Evolutionary conservation across 768 basidiomycete genomes (phyloP), one percentile per base, ranked within the genome.

Genomic region (Tylopilus rubrobrunneus): DNA sequence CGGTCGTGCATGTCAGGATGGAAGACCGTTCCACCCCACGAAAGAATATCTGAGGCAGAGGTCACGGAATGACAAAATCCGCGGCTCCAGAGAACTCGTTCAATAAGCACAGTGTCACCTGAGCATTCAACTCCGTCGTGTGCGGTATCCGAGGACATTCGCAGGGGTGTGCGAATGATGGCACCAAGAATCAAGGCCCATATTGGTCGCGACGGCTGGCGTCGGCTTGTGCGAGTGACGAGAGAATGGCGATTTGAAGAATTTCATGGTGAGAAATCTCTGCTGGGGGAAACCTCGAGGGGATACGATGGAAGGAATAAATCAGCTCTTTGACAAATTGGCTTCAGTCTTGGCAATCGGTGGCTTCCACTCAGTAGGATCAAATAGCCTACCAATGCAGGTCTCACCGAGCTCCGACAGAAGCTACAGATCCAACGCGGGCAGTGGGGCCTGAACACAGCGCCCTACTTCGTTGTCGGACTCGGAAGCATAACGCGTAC

Each of bases 41-140:
- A 39, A 1, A 53, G 45, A 1, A 9, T n/a, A 7, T 48, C 48
- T 4, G 7, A 0, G n/a, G 53, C 37, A 17, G 48, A 50, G 23
- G 52, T 45, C 5, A 55, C 62, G 2, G 42, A 52, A 10, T 60
- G 58, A 34, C 42, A 40, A 3, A 36, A 31, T 14, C 56, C 59
- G 7, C 15, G 17, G 0, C 48, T 48, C 12, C 59, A 58, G n/a
- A 64, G 52, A 17, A 64, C 50, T 3, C 62, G 58, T 46, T 64
- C 62, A 5, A 64, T 29, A 17, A 63, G 49, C 1, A 61, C 14
- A 0, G 45, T 44, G 4, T 58, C 53, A 10, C 27, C 12, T 5
- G 33, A 4, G 1, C 5, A 7, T 31, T 31, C 0, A 12, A 1
- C 29, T 7, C 21, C 31, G 7, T 31, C 8, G 2, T 5, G 10